phyloP scores from a whole-genome alignment of 495 filamentous ascomycete genomes.

The Penicillium coffeae region DNA sequence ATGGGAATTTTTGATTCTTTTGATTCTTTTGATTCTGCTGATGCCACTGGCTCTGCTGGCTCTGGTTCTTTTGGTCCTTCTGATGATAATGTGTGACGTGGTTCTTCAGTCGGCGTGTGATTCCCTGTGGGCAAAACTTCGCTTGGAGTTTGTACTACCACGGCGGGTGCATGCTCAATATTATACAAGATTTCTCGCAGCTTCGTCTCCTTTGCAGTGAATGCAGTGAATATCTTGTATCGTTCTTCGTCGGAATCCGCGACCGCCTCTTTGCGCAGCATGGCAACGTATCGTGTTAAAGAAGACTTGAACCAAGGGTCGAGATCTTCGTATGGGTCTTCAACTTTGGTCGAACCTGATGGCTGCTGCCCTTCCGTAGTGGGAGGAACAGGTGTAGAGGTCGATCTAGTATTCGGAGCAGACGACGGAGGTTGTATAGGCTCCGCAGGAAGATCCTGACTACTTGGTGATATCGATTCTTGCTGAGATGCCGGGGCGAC shows the following conservation, averaged over 20 bases:
- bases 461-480: conserved; percentile 2
- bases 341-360: conserved; percentile 7
- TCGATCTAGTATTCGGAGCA: background rate
- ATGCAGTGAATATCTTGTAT: conserved; percentile 49
- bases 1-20: conserved; percentile 13
- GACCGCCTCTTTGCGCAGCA: conserved; percentile 51
- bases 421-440: conserved; percentile 5
- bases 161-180: conserved; percentile 36
- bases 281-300: conserved; percentile 47
- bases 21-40: conserved; percentile 6
- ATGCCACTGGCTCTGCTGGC: conserved; percentile 8
- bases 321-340: conserved; percentile 47
- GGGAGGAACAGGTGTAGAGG: background rate
- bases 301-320: conserved; percentile 53
- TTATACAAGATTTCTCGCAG: conserved; percentile 51
- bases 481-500: conserved; percentile 6
- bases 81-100: conserved; percentile 6
- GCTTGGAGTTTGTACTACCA: background rate
- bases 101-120: too few relatives aligned
- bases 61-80: conserved; percentile 6
- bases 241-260: conserved; percentile 49
- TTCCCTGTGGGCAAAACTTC: background rate
- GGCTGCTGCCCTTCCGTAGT: background rate
- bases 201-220: conserved; percentile 48
- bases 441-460: conserved; percentile 12